Evolutionary conservation across 352 stramenopile genomes (phyloP).

Genomic region (Phytophthora palmivora): DNA sequence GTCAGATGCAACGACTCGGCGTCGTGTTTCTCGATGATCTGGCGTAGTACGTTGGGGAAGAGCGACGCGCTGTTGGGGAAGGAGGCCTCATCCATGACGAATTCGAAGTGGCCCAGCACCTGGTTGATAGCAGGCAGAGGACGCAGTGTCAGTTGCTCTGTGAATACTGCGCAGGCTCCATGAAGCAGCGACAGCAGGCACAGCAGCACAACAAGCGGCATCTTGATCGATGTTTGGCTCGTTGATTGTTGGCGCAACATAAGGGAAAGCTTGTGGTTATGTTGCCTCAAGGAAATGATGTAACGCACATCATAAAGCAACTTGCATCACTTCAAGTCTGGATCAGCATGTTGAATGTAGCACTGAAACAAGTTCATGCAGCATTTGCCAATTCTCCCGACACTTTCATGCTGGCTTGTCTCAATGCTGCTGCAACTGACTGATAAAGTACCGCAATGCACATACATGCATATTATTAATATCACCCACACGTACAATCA

Average conservation of each 20-base stretch:
- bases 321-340: neutral
- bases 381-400: too few species aligned
- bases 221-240: conserved; percentile 1
- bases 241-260: neutral
- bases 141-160: conserved; percentile 60
- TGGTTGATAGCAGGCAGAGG: conserved; percentile 53
- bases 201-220: conserved; percentile 21
- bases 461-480: too few species aligned
- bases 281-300: conserved; percentile 5
- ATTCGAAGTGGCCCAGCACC: conserved; percentile 66
- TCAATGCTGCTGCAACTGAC: too few species aligned
- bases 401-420: too few species aligned
- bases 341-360: too few species aligned
- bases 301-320: conserved; percentile 1
- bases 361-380: too few species aligned
- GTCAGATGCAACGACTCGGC: conserved; percentile 72
- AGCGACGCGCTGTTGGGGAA: conserved; percentile 23
- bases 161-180: conserved; percentile 36
- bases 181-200: conserved; percentile 27
- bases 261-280: neutral
- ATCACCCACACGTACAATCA: too few species aligned
- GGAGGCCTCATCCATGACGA: conserved; percentile 40
- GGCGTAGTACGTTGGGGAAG: conserved; percentile 65
- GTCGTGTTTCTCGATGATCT: conserved; percentile 79
- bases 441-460: too few species aligned